Evolutionary conservation across 2,329 filamentous ascomycete genomes (phyloP), one percentile per base, ranked within the genome.

Genomic region (Calonectria pseudoreteaudii): DNA sequence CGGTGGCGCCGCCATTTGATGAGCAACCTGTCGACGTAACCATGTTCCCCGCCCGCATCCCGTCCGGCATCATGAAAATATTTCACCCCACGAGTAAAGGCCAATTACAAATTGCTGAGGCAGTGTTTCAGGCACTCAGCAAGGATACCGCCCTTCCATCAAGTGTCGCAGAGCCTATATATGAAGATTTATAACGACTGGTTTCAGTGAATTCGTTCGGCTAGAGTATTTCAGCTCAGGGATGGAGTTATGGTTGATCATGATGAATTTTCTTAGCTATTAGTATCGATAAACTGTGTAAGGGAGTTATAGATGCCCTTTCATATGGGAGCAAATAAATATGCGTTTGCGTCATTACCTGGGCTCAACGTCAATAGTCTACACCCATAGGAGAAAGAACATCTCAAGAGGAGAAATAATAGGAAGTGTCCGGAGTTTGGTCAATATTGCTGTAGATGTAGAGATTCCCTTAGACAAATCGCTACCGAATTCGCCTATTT

Each of bases 51-150:
- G 36, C 28, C 13, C 66, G 52, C 26, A 68, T 68, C 52, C 66
- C 66, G 20, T 60, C 52, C 11, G 52, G 66, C 26, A 58, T 68
- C 66, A 49, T 68, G 52, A 68, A 68, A 23, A 56, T 60, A 18
- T 68, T 68, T 52, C 66, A 68, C 28, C 66, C 66, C 28, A 68
- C 66, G 18, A 41, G 50, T 20, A 36, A 47, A 34, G 66, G 66
- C 20, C 66, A 68, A n/a, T 34, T 53, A n/a, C 31, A 56, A 5
- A 67, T 67, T 41, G 56, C 56, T 2, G 56, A 62, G 23, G 56
- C 56, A 41, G 56, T 62, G 13, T 62, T 34, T 34, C 34, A 62
- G 34, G 56, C 56, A 26, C 41, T 28, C 26, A 41, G 18, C 16
- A 10, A 41, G 36, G 34, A 62, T 11, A 2, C 2, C 18, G 13